Evolutionary conservation across 108 stramenopile genomes (phyloP).

Genomic region (Seminavis robusta): DNA sequence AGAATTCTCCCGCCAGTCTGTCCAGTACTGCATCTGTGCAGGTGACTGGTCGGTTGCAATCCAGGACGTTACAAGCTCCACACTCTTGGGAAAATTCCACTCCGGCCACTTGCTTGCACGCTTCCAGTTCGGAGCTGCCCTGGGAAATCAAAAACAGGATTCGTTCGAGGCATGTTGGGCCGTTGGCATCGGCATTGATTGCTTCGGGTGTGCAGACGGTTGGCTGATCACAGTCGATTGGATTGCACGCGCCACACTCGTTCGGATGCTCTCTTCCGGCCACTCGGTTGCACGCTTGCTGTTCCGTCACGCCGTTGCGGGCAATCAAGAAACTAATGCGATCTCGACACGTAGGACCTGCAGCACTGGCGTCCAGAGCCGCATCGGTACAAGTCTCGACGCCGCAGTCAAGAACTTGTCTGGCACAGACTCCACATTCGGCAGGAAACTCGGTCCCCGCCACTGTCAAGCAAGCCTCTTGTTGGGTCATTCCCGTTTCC

Average conservation of each 20-base stretch:
- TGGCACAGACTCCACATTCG: no score
- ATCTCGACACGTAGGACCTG: constrained; percentile 55
- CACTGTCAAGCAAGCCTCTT: no score
- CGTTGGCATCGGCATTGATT: constrained; percentile 38
- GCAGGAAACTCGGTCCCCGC: no score
- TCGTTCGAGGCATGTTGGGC: constrained; percentile 58
- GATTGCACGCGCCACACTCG: constrained; percentile 57
- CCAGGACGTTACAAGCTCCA: constrained; percentile 52
- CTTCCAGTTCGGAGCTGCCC: constrained; percentile 49
- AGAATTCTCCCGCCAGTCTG: constrained; percentile 37
- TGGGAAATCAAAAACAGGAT: constrained; percentile 61
- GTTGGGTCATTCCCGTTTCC: no score
- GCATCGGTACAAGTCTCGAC: constrained; percentile 55
- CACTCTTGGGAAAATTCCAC: constrained; percentile 45
- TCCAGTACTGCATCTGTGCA: constrained; percentile 60
- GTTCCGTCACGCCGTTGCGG: constrained; percentile 33
- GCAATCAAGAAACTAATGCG: constrained; percentile 67
- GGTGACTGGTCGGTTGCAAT: constrained; percentile 57
- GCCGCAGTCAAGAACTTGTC: no score
- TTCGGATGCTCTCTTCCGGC: constrained; percentile 42
- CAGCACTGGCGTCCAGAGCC: constrained; percentile 43
- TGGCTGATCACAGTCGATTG: no score
- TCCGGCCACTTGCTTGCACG: constrained; percentile 58
- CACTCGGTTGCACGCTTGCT: constrained; percentile 59
- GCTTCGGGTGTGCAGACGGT: no score